Conservation (phyloP, 2,329 filamentous ascomycete genomes). For the Aspergillus fructus region DNA sequence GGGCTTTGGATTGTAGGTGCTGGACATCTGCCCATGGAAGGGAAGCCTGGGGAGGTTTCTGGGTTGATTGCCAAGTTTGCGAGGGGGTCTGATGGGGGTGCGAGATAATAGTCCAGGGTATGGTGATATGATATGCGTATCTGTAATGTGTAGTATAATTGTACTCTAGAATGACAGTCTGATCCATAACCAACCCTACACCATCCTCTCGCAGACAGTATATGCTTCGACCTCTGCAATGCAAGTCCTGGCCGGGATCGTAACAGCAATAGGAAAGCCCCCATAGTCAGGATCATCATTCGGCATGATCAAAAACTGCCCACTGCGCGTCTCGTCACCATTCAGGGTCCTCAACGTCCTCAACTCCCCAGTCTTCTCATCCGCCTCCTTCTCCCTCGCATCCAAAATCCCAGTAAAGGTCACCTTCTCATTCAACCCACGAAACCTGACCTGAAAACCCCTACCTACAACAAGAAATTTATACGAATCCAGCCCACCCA, state of each 20-base stretch:
- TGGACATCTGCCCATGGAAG: not conserved
- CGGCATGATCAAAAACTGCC: slow-evolving; percentile 55
- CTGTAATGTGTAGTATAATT: too few relatives aligned
- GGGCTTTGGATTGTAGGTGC: not conserved
- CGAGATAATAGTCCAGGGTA: too few relatives aligned
- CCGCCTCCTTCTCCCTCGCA: slow-evolving; percentile 43
- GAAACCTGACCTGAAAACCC: slow-evolving; percentile 43
- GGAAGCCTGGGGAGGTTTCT: not conserved
- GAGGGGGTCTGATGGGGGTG: not conserved
- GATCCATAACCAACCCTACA: too few relatives aligned
- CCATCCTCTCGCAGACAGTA: not conserved
- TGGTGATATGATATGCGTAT: too few relatives aligned
- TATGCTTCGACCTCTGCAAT: slow-evolving; percentile 2
- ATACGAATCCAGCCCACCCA: slow-evolving; percentile 24
- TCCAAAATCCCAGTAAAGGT: slow-evolving; percentile 46
- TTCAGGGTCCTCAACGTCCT: slow-evolving; percentile 40
- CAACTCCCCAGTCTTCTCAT: slow-evolving; percentile 35
- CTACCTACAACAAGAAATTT: slow-evolving; percentile 47
- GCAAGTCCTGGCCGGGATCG: slow-evolving; percentile 45
- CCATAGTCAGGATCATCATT: slow-evolving; percentile 58
- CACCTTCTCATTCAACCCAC: slow-evolving; percentile 27
- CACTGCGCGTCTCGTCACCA: slow-evolving; percentile 50
- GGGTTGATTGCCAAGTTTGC: slow-evolving; percentile 2
- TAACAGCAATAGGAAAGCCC: slow-evolving; percentile 47
- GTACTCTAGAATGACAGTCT: too few relatives aligned